A percentile compares a stretch with the other conserved stretches of the same genome.
phyloP scores from a whole-genome alignment of 2,329 filamentous ascomycete genomes.

The Penicillium concentricum region DNA sequence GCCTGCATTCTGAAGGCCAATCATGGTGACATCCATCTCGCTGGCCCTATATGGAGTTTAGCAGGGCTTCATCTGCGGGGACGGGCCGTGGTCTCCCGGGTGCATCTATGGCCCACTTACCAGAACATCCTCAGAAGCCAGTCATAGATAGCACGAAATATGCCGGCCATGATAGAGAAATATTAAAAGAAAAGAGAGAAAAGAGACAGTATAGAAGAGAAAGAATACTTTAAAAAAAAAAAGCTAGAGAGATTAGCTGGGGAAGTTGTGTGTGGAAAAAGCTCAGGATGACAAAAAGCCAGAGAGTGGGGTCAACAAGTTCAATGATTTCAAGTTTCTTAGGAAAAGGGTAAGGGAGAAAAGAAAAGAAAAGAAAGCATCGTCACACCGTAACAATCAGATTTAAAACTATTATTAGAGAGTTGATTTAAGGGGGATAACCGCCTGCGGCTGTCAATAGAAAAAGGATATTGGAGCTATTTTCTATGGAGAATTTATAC shows the following conservation, averaged over 20 bases:
- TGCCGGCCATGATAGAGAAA: constrained; percentile 70
- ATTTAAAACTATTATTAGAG: constrained; percentile 1
- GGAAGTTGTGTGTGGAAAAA: constrained; percentile 10
- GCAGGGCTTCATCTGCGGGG: constrained; percentile 29
- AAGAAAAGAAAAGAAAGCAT: constrained; percentile 2
- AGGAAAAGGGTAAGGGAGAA: constrained; percentile 1
- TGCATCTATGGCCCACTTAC: constrained; percentile 55
- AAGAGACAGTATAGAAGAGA: constrained; percentile 3
- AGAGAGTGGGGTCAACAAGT: constrained; percentile 19
- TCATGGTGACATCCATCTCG: constrained; percentile 99
- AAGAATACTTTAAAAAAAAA: neutral
- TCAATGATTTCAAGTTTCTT: neutral
- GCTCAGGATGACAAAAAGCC: constrained; percentile 13
- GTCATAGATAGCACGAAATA: constrained; percentile 96
- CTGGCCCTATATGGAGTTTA: constrained; percentile 68
- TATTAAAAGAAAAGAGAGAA: constrained; percentile 4
- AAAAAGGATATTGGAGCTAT: neutral
- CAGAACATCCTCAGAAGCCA: constrained; percentile 98
- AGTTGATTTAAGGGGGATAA: neutral
- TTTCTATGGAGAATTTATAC: neutral
- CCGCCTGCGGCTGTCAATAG: neutral
- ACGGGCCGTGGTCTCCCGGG: constrained; percentile 35
- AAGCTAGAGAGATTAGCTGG: constrained; percentile 13
- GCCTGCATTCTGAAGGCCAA: constrained; percentile 95
- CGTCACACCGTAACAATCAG: neutral